phyloP scores from a whole-genome alignment of 2,329 filamentous ascomycete genomes.

The Colletotrichum incanum region DNA sequence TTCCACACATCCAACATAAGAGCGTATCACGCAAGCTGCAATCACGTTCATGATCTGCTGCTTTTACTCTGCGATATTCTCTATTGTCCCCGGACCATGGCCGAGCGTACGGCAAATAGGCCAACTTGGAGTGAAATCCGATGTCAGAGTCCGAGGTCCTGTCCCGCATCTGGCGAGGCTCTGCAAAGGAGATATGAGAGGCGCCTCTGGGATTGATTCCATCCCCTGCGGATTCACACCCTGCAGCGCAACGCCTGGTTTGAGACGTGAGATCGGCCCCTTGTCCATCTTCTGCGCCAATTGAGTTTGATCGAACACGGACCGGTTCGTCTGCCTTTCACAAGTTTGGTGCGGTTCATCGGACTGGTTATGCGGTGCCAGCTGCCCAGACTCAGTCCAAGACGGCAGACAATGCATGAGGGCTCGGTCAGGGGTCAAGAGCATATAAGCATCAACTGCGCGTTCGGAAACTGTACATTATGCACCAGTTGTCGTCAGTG shows the following conservation, averaged over 20 bases:
- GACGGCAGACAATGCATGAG: neutral
- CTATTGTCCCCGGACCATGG: slow-evolving; percentile 2
- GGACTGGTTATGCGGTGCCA: slow-evolving; percentile 7
- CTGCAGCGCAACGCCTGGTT: neutral
- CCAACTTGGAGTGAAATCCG: neutral
- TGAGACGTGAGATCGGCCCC: neutral
- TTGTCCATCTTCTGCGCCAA: neutral
- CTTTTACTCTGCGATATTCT: neutral
- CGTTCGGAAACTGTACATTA: slow-evolving; percentile 26
- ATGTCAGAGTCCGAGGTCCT: neutral
- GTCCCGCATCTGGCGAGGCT: neutral
- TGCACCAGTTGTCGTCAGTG: slow-evolving; percentile 14
- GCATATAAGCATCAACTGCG: neutral
- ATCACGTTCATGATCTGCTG: neutral
- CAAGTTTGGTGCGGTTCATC: slow-evolving; percentile 20
- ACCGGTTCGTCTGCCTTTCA: slow-evolving; percentile 22
- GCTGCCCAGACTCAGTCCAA: slow-evolving; percentile 4
- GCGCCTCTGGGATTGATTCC: neutral
- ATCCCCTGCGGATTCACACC: neutral
- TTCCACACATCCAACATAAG: neutral
- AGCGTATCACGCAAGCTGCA: neutral
- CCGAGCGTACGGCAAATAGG: neutral
- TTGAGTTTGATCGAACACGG: slow-evolving; percentile 25
- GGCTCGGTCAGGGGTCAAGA: neutral
- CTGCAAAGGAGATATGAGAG: neutral